Evolutionary conservation across 2,329 filamentous ascomycete genomes (phyloP).

Genomic region (Penicillium sp.): DNA sequence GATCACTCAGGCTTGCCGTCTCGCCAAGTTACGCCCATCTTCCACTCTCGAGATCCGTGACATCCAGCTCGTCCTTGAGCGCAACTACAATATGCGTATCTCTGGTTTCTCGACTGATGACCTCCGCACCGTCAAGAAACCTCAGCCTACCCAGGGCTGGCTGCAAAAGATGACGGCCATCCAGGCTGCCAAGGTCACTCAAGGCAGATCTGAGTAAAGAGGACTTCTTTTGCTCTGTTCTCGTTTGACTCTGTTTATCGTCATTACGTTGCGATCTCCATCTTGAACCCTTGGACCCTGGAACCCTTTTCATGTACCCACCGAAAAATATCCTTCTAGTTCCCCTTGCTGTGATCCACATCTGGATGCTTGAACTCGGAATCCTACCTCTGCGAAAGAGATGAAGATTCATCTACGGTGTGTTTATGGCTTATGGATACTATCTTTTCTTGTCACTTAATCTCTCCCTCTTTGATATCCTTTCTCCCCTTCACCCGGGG

Average conservation of each 20-base stretch:
- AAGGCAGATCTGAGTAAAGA: conserved; percentile 42
- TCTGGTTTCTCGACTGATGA: conserved; percentile 95
- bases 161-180: conserved; percentile 97
- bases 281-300: background rate
- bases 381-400: background rate
- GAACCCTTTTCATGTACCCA: background rate
- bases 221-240: background rate
- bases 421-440: background rate
- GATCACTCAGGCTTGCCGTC: conserved; percentile 79
- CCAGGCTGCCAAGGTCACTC: conserved; percentile 78
- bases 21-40: conserved; percentile 89
- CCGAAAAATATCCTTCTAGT: background rate
- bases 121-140: conserved; percentile 88
- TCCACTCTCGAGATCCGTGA: conserved; percentile 88
- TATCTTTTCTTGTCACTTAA: background rate
- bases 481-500: background rate
- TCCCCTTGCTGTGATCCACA: background rate
- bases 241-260: background rate
- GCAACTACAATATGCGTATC: conserved; percentile 86
- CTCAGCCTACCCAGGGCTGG: conserved; percentile 84
- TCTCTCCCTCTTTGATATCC: background rate
- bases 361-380: background rate
- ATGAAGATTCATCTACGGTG: background rate
- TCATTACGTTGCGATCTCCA: background rate
- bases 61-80: conserved; percentile 78